phyloP scores from a whole-genome alignment of 2,329 filamentous ascomycete genomes.

The Conoideocrella luteorostrata region DNA sequence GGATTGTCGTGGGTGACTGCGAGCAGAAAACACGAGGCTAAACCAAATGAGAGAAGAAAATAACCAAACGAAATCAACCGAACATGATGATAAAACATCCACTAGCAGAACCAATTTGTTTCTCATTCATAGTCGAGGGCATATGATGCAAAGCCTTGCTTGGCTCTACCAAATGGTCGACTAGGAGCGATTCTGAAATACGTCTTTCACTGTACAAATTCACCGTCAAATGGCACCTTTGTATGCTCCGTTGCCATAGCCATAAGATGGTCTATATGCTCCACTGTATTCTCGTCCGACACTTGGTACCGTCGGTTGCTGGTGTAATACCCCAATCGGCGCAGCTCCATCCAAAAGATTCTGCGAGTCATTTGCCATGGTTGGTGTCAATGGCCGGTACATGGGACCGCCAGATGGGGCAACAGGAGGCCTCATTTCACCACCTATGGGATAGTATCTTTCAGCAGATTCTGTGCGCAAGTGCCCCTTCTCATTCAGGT shows the following conservation, averaged over 20 bases:
- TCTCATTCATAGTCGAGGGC: too few relatives aligned
- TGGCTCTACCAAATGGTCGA: too few relatives aligned
- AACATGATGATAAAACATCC: too few relatives aligned
- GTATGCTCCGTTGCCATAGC: conserved; percentile 17
- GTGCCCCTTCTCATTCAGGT: conserved; percentile 28
- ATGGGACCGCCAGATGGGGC: conserved; percentile 20
- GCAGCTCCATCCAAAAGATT: conserved; percentile 34
- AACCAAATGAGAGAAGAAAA: too few relatives aligned
- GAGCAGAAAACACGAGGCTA: too few relatives aligned
- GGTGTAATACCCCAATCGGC: conserved; percentile 27
- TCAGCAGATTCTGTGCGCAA: conserved; percentile 27
- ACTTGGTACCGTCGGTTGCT: neutral
- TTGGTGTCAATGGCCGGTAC: conserved; percentile 33
- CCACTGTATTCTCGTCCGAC: conserved; percentile 9
- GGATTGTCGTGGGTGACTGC: neutral
- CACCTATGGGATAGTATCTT: conserved; percentile 20
- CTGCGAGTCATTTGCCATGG: conserved; percentile 27
- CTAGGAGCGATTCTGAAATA: too few relatives aligned
- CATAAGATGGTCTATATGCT: conserved; percentile 12
- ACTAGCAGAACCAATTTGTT: too few relatives aligned
- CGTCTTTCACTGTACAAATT: too few relatives aligned
- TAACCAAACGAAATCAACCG: too few relatives aligned
- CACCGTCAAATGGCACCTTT: neutral
- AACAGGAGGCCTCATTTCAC: conserved; percentile 15
- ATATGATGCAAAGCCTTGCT: too few relatives aligned